Evolutionary conservation across 345 rosid genomes (phyloP), one percentile per base, ranked within the genome.

Genomic region (Sisymbrium irio): DNA sequence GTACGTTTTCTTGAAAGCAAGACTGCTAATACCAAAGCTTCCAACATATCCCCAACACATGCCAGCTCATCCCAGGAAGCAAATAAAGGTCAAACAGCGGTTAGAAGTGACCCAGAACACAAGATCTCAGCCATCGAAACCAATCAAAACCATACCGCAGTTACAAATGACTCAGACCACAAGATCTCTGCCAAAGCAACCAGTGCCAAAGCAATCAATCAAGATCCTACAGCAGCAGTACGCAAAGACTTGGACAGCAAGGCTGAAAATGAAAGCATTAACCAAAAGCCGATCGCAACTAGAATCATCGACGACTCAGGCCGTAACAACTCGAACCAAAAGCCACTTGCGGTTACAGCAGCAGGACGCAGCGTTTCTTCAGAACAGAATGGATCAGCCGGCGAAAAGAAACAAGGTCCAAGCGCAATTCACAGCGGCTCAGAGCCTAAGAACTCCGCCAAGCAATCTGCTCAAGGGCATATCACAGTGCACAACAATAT

Each of bases 1-100:
- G 97, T 96, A 41, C 96, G 95, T 62, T 96, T 92, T 49, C 44
- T 77, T 55, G 80, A 77, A 41, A 57, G 72, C 62, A 77, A 77
- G 60, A 57, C 20, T 28, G 46, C 17, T 62, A 39, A 71, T 35
- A 40, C 13, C 14, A 44, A 51, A 15, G 22, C 44, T 14, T 62
- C 65, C 18, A 4, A 46, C 42, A 19, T 37, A 40, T 68, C 74
- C 47, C 59, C 74, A 46, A 42, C 41, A 9, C 46, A 69, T 17
- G 33, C 56, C 8, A 64, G 67, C 47, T 71, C 76, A 39, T 37
- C 72, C 0, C 9, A 63, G 22, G 53, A 62, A 62, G 27, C 65
- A 2, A 64, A 56, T 20, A 67, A 65, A 19, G 62, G 30, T 3
- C 1, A 35, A 22, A 62, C 2, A 14, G 17, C 49, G 3, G 40